Evolutionary conservation across 805 yeast species (phyloP), one percentile per base, ranked within the genome.

Genomic region (Wickerhamomyces bisporus): DNA sequence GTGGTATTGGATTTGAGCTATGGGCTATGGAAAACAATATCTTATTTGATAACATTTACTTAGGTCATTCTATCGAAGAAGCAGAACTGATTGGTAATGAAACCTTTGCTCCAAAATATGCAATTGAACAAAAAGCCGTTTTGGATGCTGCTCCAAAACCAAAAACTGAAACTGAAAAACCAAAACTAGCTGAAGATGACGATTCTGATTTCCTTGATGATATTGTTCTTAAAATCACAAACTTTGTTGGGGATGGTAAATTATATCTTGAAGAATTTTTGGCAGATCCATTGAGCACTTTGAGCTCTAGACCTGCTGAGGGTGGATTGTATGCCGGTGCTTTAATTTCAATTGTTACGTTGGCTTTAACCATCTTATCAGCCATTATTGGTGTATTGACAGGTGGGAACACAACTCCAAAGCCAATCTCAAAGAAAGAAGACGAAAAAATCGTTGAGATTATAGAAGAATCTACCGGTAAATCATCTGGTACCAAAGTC

Each of bases 21-120:
- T 88, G 96, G 95, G 75, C 91, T 33, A 82, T 88, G 80, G 81
- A 85, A 46, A 69, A 70, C 30, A 75, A 84, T 35, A 75, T 87
- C 35, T 49, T 85, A 57, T 86, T 88, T 57, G 86, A 86, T 58
- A 86, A 88, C 63, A 76, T 88, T 43, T 89, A 88, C 58, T 59
- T 88, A 43, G 96, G 96, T 23, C 89, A 86, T 55, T 77, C 85
- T 2, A 65, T 88, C n/a, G 67, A 64, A 27, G 96, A 88, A 54
- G 96, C 96, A 11, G 96, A 89, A 65, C 40, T 55, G 9, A 68
- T 88, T 47, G 97, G 96, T 24, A 88, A 89, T 56, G 60, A 64
- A 8, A 87, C 96, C 0, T 88, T 75, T 59, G 49, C 61, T 25
- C 70, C 75, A 18, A 82, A 82, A 57, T 58, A 61, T 17, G 66